These are phyloP conservation scores for Taphrina populina DNA, from an alignment of 1,139 yeast species.

Conservation along the genomic window DNA sequence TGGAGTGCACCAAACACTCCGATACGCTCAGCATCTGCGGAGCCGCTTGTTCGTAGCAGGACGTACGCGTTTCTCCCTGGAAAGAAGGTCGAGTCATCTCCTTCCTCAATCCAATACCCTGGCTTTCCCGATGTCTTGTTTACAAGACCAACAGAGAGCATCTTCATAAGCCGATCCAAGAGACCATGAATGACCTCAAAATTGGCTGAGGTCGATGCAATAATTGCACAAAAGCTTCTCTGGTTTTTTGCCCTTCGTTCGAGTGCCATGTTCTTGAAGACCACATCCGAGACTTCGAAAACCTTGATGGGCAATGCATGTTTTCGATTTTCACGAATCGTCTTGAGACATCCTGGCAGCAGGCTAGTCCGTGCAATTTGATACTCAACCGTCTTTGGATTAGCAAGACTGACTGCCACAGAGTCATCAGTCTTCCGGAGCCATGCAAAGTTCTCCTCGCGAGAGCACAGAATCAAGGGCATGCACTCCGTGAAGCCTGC, in stretches of 20 bases:
- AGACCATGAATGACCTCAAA: conserved; percentile 94
- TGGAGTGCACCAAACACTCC: conserved; percentile 93
- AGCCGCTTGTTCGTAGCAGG: conserved; percentile 62
- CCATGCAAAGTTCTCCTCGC: conserved; percentile 91
- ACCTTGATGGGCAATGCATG: conserved; percentile 93
- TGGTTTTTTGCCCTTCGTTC: conserved; percentile 92
- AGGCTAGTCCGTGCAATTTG: conserved; percentile 96
- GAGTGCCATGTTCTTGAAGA: conserved; percentile 69
- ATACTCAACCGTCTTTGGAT: conserved; percentile 94
- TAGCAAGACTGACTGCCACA: conserved; percentile 82
- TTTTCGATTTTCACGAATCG: conserved; percentile 92
- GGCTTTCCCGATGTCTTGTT: conserved; percentile 52
- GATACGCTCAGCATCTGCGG: conserved; percentile 48
- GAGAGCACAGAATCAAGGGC: conserved; percentile 93
- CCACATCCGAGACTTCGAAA: conserved; percentile 94
- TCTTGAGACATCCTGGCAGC: conserved; percentile 90
- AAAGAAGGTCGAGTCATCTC: conserved; percentile 77
- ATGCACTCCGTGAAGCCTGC: conserved; percentile 94
- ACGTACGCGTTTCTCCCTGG: conserved; percentile 96
- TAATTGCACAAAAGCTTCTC: conserved; percentile 92
- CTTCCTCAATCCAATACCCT: conserved; percentile 57
- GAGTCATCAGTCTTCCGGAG: conserved; percentile 69
- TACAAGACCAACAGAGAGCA: conserved; percentile 63
- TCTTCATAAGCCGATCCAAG: conserved; percentile 92
- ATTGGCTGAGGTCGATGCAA: conserved; percentile 92